Percentiles rank a stretch among this genome's conserved stretches.
Evolutionary conservation across 2,329 filamentous ascomycete species (phyloP).

Genomic region (Ophiostoma himal-ulmi): DNA sequence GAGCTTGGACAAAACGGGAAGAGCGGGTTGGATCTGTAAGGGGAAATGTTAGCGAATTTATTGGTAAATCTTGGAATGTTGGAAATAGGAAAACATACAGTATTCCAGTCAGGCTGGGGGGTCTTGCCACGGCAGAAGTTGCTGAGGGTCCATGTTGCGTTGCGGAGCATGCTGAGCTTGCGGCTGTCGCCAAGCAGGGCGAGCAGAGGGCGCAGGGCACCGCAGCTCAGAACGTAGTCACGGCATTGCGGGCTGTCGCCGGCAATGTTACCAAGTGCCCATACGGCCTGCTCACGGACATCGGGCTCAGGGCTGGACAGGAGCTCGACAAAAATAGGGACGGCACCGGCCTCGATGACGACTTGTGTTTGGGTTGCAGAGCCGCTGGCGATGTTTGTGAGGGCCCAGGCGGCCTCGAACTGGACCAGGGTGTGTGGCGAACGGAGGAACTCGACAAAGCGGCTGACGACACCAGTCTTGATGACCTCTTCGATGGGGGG

Average conservation of each 20-base stretch:
- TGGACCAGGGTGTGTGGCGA: slow-evolving; percentile 97
- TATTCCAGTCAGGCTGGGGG: slow-evolving; percentile 95
- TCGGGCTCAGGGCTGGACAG: slow-evolving; percentile 93
- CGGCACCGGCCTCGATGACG: slow-evolving; percentile 94
- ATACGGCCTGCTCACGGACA: slow-evolving; percentile 95
- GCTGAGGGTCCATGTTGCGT: slow-evolving; percentile 97
- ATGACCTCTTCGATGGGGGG: slow-evolving; percentile 98
- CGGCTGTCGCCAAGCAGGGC: slow-evolving; percentile 90
- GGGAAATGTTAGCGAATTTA: slow-evolving; percentile 19
- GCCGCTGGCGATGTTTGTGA: slow-evolving; percentile 98
- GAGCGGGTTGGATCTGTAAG: slow-evolving; percentile 78
- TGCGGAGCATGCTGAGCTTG: slow-evolving; percentile 97
- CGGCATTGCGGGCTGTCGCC: slow-evolving; percentile 96
- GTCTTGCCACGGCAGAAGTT: slow-evolving; percentile 99
- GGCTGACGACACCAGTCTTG: slow-evolving; percentile 94
- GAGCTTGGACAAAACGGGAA: slow-evolving; percentile 91
- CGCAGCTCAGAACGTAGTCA: slow-evolving; percentile 89
- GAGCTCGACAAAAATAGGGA: slow-evolving; percentile 97
- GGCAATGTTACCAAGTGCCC: slow-evolving; percentile 97
- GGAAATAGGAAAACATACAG: slow-evolving; percentile 54
- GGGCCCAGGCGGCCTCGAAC: slow-evolving; percentile 97
- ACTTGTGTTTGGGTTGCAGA: slow-evolving; percentile 97
- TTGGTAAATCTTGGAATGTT: background rate
- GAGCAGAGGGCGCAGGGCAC: slow-evolving; percentile 84
- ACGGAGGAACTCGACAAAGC: slow-evolving; percentile 96